These are phyloP conservation scores for Paecilomyces dactylethromorphus DNA, from an alignment of 2,329 filamentous ascomycete species.

Conservation along the genomic window DNA sequence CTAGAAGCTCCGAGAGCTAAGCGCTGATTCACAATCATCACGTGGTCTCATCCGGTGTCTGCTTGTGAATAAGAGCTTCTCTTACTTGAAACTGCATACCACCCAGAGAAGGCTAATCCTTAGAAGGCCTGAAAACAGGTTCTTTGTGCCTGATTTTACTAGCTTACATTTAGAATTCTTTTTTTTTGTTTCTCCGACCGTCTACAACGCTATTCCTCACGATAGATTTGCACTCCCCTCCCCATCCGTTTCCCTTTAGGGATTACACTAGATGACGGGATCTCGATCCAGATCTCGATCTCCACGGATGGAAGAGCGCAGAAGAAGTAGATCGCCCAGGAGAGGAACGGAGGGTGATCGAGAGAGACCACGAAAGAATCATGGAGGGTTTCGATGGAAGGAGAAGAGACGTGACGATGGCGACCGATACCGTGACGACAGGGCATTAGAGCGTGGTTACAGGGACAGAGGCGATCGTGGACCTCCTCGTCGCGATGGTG, in stretches of 20 bases:
- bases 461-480: constrained; percentile 27
- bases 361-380: constrained; percentile 33
- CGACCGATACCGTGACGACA: constrained; percentile 37
- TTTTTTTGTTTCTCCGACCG: not conserved
- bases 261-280: not conserved
- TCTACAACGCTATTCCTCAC: not conserved
- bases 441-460: constrained; percentile 49
- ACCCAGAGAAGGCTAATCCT: not conserved
- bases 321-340: constrained; percentile 39
- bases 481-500: constrained; percentile 33
- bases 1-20: not conserved
- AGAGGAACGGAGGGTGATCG: constrained; percentile 27
- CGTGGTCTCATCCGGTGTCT: not conserved
- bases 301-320: constrained; percentile 27
- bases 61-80: not conserved
- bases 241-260: not conserved
- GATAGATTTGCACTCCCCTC: not conserved
- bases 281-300: constrained; percentile 11
- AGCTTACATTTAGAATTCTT: not conserved
- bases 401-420: constrained; percentile 51
- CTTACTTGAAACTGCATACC: not conserved
- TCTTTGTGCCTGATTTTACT: not conserved
- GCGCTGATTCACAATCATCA: not conserved
- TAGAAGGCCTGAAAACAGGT: not conserved
- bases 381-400: constrained; percentile 43